Percentiles rank a stretch among this genome's conserved stretches.
Evolutionary conservation across 23 red algal species (phyloP).

Genomic region (Agarophyton chilense): DNA sequence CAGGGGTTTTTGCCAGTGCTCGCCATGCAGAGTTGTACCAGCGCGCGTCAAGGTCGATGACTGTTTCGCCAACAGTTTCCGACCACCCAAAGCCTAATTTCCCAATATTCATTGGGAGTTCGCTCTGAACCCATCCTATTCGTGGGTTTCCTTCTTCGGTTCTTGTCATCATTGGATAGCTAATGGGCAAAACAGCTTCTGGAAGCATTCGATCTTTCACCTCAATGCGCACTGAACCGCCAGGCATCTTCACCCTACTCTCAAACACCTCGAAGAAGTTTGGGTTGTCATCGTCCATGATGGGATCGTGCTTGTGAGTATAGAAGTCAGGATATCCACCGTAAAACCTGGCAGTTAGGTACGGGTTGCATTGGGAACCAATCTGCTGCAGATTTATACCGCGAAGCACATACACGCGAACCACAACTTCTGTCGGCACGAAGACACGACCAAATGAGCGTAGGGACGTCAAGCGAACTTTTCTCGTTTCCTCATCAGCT

Average conservation of each 20-base stretch:
- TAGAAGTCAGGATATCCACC: slow-evolving; percentile 84
- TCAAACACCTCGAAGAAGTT: slow-evolving; percentile 94
- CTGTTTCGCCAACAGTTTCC: slow-evolving; percentile 87
- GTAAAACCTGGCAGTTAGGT: slow-evolving; percentile 68
- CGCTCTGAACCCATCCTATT: slow-evolving; percentile 38
- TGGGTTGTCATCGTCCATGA: slow-evolving; percentile 76
- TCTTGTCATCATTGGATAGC: slow-evolving; percentile 54
- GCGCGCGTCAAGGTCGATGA: slow-evolving; percentile 83
- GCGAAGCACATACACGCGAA: slow-evolving; percentile 82
- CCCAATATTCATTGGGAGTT: slow-evolving; percentile 83
- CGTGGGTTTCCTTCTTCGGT: slow-evolving; percentile 44
- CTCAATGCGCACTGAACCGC: slow-evolving; percentile 75
- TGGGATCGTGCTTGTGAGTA: slow-evolving; percentile 74
- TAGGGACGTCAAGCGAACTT: slow-evolving; percentile 53
- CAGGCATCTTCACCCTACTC: slow-evolving; percentile 83
- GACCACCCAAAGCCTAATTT: slow-evolving; percentile 80
- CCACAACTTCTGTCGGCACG: slow-evolving; percentile 78
- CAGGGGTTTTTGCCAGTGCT: slow-evolving; percentile 66
- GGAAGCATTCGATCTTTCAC: slow-evolving; percentile 87
- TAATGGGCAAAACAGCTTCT: slow-evolving; percentile 69
- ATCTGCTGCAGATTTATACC: slow-evolving; percentile 76
- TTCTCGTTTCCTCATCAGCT: slow-evolving; percentile 46
- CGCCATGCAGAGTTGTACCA: slow-evolving; percentile 95
- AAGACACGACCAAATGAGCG: slow-evolving; percentile 80
- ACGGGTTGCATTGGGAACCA: slow-evolving; percentile 76